Percentiles rank a stretch among this genome's conserved stretches.
Evolutionary conservation across 345 rosid species (phyloP).

Genomic region (Angophora floribunda): DNA sequence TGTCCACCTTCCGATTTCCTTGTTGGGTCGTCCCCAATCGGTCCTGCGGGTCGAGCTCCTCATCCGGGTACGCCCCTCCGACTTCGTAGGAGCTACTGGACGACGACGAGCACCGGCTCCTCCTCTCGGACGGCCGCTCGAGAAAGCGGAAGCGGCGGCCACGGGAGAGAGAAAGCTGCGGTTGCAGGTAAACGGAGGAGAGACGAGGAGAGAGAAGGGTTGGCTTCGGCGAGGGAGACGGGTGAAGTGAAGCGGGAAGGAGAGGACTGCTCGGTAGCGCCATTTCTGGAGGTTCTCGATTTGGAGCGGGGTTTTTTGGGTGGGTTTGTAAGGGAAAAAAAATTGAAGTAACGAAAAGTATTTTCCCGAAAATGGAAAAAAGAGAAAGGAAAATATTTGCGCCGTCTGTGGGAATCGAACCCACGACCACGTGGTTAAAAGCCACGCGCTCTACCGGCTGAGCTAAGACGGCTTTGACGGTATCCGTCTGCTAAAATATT

Average conservation of each 20-base stretch:
- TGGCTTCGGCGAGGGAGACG: not conserved
- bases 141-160: not conserved
- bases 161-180: not conserved
- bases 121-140: not conserved
- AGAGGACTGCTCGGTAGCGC: conserved; percentile 14
- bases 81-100: conserved; percentile 32
- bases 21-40: conserved; percentile 2
- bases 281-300: not conserved
- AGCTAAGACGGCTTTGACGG: conserved; percentile 47
- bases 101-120: not conserved
- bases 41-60: conserved; percentile 22
- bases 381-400: not conserved
- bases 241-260: not conserved
- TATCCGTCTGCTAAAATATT: no score
- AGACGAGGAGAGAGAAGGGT: not conserved
- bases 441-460: conserved; percentile 83
- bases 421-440: conserved; percentile 78
- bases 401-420: conserved; percentile 84
- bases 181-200: not conserved
- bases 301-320: not conserved
- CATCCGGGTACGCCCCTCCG: conserved; percentile 60
- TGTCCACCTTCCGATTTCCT: conserved; percentile 22
- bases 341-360: not conserved
- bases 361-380: not conserved
- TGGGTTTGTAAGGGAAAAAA: not conserved